Base-by-base conservation (phyloP, 2,329 filamentous ascomycete species). In the Aurifilum marmelostoma region DNA sequence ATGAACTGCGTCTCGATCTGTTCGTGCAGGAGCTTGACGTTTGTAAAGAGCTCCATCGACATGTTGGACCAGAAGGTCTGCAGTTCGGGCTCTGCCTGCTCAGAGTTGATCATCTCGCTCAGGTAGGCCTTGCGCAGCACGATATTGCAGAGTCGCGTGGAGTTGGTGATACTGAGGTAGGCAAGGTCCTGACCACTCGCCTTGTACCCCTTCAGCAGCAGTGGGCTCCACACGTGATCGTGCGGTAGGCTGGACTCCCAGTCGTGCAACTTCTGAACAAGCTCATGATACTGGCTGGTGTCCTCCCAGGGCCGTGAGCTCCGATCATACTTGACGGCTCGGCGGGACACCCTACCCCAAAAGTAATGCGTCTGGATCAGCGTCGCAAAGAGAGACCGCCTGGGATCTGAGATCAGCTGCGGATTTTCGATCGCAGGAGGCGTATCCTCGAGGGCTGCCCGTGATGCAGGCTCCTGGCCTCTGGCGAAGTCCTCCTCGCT, bases 111-210 rank as follows among this genome's bases (percentile, higher is more conserved):
- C 72, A 85, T 83, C 39, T 86, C 82, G 61, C 80, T 77, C 58
- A 87, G 73, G 73, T 87, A 87, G n/a, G 84, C 81, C 66, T 84
- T 84, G 24, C 86, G 82, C 29, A 87, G 76, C 18, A 88, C 82
- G 66, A 88, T 87, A 68, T 88, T 86, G 74, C 85, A 87, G 6
- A 88, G 80, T 3, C 85, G 81, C 1, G 84, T 81, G 66, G 85
- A 83, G 79, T 87, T 87, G 4, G 85, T 87, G 6, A 87, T 81
- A 56, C 83, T 83, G 14, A 87, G 79, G 73, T 88, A 88, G 0
- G 83, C 84, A 73, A 88, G 71, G 64, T 88, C 85, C 65, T 84
- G 80, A 1, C 79, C 79, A n/a, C 82, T 80, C 0, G 79, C 76
- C 72, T 85, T 85, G 73, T 86, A 82, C 0, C 80, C 77, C 37